phyloP scores from a whole-genome alignment of 129 eudicot genomes.

The Centaurea solstitialis region DNA sequence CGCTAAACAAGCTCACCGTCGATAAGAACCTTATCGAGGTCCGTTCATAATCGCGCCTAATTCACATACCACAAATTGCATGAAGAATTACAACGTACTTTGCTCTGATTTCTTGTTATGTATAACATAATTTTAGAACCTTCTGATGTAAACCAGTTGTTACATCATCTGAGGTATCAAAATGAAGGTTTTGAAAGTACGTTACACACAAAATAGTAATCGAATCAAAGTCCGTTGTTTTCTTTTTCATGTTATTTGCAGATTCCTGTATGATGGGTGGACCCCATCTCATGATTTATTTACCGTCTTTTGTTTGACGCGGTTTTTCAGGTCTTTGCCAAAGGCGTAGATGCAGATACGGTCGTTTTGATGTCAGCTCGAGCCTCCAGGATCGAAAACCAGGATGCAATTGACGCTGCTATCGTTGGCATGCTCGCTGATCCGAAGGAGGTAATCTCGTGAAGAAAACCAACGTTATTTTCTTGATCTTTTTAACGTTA shows the following conservation, averaged over 20 bases:
- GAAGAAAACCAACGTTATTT: background rate
- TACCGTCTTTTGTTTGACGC: background rate
- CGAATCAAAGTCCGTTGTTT: background rate
- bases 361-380: conserved; percentile 93
- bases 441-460: conserved; percentile 70
- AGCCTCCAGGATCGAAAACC: conserved; percentile 84
- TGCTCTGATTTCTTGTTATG: background rate
- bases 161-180: background rate
- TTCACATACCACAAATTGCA: too few relatives aligned
- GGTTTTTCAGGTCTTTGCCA: conserved; percentile 61
- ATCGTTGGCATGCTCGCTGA: conserved; percentile 89
- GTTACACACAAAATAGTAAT: background rate
- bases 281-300: background rate
- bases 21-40: conserved; percentile 44
- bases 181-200: background rate
- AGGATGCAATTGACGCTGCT: conserved; percentile 91
- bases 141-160: too few relatives aligned
- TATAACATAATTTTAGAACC: background rate
- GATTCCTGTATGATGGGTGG: too few relatives aligned
- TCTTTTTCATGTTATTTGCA: background rate
- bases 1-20: conserved; percentile 38
- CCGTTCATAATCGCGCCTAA: background rate
- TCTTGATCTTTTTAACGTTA: background rate
- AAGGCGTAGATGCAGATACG: conserved; percentile 78
- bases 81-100: too few relatives aligned